phyloP scores from a whole-genome alignment of 73 alveolate species.

The Strombidium stylifer region DNA sequence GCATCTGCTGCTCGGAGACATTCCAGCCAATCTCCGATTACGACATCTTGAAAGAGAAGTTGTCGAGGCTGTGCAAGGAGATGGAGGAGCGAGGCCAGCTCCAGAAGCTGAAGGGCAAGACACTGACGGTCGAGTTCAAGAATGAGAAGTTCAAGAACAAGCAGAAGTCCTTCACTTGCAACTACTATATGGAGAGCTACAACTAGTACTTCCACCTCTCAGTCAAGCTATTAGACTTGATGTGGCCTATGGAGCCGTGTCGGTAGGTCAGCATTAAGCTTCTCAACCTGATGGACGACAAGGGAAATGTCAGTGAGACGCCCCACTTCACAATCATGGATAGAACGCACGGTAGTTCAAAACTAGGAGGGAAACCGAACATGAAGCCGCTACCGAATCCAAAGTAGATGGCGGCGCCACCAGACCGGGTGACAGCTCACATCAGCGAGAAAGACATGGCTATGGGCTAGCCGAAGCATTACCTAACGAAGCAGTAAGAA shows the following conservation, averaged over 20 bases:
- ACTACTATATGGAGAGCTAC: not conserved
- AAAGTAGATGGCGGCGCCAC: too few relatives aligned
- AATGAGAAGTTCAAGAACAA: constrained; percentile 21
- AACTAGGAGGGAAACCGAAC: constrained; percentile 29
- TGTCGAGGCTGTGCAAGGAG: constrained; percentile 29
- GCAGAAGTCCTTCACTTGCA: constrained; percentile 26
- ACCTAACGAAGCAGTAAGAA: too few relatives aligned
- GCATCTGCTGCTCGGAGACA: constrained; percentile 25
- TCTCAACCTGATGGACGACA: constrained; percentile 21
- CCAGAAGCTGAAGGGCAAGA: constrained; percentile 18
- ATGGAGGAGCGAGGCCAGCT: constrained; percentile 35
- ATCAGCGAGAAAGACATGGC: too few relatives aligned
- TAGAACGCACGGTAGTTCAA: constrained; percentile 15
- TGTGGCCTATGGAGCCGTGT: constrained; percentile 37
- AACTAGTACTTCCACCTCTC: constrained; percentile 2
- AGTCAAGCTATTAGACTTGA: constrained; percentile 4
- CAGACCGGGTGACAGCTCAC: too few relatives aligned
- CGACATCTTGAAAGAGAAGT: constrained; percentile 16
- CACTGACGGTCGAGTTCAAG: constrained; percentile 34
- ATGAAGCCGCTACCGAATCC: too few relatives aligned
- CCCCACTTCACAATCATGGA: constrained; percentile 4
- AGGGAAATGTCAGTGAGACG: constrained; percentile 7
- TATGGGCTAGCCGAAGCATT: too few relatives aligned
- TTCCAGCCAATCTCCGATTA: constrained; percentile 15
- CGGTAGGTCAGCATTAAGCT: constrained; percentile 25